phyloP scores from a whole-genome alignment of 768 basidiomycete species.

The Termitomyces heimii region DNA sequence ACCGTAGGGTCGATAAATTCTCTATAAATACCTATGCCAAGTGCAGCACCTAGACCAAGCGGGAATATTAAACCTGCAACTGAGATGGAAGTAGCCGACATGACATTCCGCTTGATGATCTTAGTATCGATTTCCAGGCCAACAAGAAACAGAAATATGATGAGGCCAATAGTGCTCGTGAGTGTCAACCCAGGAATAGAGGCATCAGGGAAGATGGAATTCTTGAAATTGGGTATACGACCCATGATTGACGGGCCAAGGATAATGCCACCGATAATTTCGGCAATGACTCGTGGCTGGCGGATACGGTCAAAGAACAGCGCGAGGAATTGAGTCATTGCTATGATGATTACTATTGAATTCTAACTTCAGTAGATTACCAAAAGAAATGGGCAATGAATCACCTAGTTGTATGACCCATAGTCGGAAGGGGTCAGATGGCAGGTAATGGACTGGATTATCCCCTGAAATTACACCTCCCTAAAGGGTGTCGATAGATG shows the following conservation, averaged over 20 bases:
- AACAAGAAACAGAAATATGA: conserved; percentile 78
- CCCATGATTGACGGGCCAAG: conserved; percentile 79
- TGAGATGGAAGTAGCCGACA: conserved; percentile 53
- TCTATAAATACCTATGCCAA: conserved; percentile 69
- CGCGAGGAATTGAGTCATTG: conserved; percentile 69
- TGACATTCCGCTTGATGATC: conserved; percentile 58
- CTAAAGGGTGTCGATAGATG: conserved; percentile 25
- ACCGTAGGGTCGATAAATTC: conserved; percentile 53
- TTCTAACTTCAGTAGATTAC: conserved; percentile 4
- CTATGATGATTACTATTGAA: conserved; percentile 67
- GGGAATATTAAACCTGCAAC: conserved; percentile 68
- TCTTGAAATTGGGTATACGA: conserved; percentile 67
- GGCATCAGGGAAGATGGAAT: conserved; percentile 47
- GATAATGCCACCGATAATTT: conserved; percentile 86
- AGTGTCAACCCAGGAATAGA: conserved; percentile 59
- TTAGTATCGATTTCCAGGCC: conserved; percentile 79
- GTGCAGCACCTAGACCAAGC: conserved; percentile 73
- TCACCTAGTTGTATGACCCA: conserved; percentile 75
- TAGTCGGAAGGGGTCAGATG: conserved; percentile 62
- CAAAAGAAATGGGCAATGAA: conserved; percentile 13
- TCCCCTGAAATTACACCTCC: conserved; percentile 75
- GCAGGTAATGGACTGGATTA: conserved; percentile 61
- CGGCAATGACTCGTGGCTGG: conserved; percentile 92
- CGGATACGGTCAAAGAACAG: conserved; percentile 60
- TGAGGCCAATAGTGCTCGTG: conserved; percentile 69